Conservation (phyloP, 1,284 basidiomycete species). For the Trichosporon faecale region DNA sequence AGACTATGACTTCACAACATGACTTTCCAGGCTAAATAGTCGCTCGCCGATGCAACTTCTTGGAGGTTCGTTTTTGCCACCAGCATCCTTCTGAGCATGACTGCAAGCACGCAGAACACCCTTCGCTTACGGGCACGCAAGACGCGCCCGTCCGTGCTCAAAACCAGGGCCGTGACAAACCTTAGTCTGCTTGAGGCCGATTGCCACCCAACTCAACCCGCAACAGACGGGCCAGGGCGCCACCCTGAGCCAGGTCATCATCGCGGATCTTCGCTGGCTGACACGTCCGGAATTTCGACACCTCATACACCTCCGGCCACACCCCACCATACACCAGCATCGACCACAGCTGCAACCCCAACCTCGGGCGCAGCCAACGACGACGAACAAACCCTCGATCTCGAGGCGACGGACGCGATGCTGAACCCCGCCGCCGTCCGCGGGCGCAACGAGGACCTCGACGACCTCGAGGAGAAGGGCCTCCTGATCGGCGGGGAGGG, state of each 20-base stretch:
- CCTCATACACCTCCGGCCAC: background rate
- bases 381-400: background rate
- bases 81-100: background rate
- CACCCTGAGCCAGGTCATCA: background rate
- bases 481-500: slow-evolving; percentile 24
- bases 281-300: background rate
- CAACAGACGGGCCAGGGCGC: slow-evolving; percentile 3
- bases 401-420: slow-evolving; percentile 16
- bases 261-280: background rate
- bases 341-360: background rate
- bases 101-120: background rate
- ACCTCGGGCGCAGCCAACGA: background rate
- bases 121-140: background rate
- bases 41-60: background rate
- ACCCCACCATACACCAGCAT: background rate
- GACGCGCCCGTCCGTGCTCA: background rate
- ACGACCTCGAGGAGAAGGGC: slow-evolving; percentile 46
- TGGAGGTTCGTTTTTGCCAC: background rate
- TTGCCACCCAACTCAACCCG: background rate
- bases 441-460: slow-evolving; percentile 42
- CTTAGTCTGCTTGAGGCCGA: background rate
- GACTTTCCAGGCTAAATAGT: background rate
- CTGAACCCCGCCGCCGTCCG: slow-evolving; percentile 23
- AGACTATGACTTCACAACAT: background rate
- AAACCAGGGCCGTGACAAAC: slow-evolving; percentile 2